A percentile compares a stretch with the other conserved stretches of the same genome.
These are phyloP conservation scores for Luffa acutangula DNA, from an alignment of 306 rosid species.

Conservation along the genomic window DNA sequence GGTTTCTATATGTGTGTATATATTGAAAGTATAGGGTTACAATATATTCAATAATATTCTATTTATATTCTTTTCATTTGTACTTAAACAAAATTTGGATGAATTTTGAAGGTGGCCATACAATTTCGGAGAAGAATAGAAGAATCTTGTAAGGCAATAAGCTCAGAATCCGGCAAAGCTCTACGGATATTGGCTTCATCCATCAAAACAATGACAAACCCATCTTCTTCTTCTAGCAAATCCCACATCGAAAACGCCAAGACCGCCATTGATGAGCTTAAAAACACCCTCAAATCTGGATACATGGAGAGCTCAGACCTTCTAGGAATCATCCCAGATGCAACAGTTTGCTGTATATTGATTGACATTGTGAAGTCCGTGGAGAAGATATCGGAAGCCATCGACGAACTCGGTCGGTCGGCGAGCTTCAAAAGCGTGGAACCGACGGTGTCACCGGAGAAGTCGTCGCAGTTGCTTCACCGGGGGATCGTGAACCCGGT, in stretches of 20 bases:
- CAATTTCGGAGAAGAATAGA: constrained; percentile 38
- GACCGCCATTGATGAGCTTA: constrained; percentile 46
- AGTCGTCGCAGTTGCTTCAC: constrained; percentile 45
- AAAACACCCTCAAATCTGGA: constrained; percentile 28
- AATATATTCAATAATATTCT: too few species aligned
- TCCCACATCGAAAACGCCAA: constrained; percentile 39
- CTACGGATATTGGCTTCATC: constrained; percentile 39
- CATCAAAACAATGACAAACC: constrained; percentile 48
- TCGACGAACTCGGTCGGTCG: constrained; percentile 47
- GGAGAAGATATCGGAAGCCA: constrained; percentile 48
- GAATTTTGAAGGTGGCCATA: constrained; percentile 23
- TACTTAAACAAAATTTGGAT: background rate
- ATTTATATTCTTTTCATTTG: too few species aligned
- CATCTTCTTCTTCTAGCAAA: constrained; percentile 21
- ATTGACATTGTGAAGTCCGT: constrained; percentile 51
- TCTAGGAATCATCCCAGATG: constrained; percentile 41
- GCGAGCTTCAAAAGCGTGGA: constrained; percentile 53
- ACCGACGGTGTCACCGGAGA: constrained; percentile 44
- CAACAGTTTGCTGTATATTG: constrained; percentile 50
- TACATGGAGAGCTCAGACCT: constrained; percentile 34
- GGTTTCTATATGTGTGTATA: too few species aligned
- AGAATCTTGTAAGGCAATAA: constrained; percentile 54
- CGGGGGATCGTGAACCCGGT: constrained; percentile 59
- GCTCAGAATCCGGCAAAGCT: constrained; percentile 49
- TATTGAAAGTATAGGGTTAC: too few species aligned